phyloP scores from a whole-genome alignment of 371 early-diverging fungal genomes.

The Chytridium lagenaria region DNA sequence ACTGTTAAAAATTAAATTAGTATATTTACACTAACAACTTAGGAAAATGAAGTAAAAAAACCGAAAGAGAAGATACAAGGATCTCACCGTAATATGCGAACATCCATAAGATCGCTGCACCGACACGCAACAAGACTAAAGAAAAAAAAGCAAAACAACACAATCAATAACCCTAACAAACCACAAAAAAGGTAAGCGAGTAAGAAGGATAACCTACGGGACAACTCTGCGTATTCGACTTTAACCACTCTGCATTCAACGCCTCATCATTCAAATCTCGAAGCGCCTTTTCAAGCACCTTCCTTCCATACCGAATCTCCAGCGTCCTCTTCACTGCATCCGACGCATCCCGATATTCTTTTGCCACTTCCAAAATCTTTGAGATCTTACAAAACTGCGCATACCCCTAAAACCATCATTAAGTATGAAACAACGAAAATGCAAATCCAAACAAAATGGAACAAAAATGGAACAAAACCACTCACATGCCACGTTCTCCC shows the following conservation, averaged over 20 bases:
- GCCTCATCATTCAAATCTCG: conserved; percentile 33
- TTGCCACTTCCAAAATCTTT: conserved; percentile 24
- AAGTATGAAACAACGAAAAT: neutral
- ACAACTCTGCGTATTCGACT: conserved; percentile 42
- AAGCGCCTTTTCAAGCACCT: conserved; percentile 35
- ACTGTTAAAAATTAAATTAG: conserved; percentile 26
- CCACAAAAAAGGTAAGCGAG: too few species aligned
- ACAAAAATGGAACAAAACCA: neutral
- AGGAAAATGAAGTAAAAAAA: neutral
- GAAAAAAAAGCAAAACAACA: conserved; percentile 1
- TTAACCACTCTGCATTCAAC: conserved; percentile 32
- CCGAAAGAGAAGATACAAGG: neutral
- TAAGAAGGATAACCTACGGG: conserved; percentile 38
- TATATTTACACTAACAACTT: too few species aligned
- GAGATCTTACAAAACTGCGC: conserved; percentile 43
- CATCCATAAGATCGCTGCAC: conserved; percentile 13
- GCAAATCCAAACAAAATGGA: neutral
- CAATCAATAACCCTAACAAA: too few species aligned
- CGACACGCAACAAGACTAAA: neutral
- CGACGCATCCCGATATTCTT: conserved; percentile 35
- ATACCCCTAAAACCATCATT: conserved; percentile 23
- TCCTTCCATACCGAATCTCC: conserved; percentile 48
- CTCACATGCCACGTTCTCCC: conserved; percentile 51
- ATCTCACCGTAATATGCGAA: conserved; percentile 12
- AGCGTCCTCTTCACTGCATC: conserved; percentile 11